Evolutionary conservation across 352 stramenopile genomes (phyloP), one percentile per base, ranked within the genome.

Genomic region (Pseudoperonospora humuli): DNA sequence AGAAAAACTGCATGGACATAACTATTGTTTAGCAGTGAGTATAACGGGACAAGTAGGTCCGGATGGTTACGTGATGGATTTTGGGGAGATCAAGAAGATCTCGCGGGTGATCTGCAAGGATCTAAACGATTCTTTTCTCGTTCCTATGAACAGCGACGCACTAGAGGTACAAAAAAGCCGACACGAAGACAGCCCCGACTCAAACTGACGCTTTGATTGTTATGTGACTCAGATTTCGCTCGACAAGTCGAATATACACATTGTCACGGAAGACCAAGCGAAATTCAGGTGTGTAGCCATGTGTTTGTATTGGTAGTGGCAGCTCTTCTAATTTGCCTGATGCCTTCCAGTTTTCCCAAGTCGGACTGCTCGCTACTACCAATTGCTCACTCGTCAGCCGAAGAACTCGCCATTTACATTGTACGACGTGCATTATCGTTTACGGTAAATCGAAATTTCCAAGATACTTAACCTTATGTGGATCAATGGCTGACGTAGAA

Each of bases 11-110:
- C 96, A 99, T 46, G 96, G 96, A 41, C 96, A 99, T 71, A 98
- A 98, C 64, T 99, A 99, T 68, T 80, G 68, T 5, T 78, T 97
- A n/a, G 85, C 76, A 3, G 86, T 98, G 11, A 93, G 79, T n/a
- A 86, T 95, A 39, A 89, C 75, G 1, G 87, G 79, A 18, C 54
- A 65, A 25, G 76, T 98, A 39, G 85, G 87, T 2, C 37, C 57
- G 6, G 95, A 98, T 64, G 96, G 96, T 45, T 98, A 98, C 54
- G 84, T 99, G 5, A 56, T 99, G 11, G 95, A 98, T 63, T 98
- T 98, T 84, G 95, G 95, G 24, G 85, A 97, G 49, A 93, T 99
- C 50, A 99, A 98, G 67, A 94, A 93, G 61, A 95, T 96, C 32
- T 84, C 75, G 17, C 82, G 89, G 20, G 76, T 90, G 9, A 84